Evolutionary conservation across 2,329 filamentous ascomycete species (phyloP).

Genomic region (Aspergillus fischeri): DNA sequence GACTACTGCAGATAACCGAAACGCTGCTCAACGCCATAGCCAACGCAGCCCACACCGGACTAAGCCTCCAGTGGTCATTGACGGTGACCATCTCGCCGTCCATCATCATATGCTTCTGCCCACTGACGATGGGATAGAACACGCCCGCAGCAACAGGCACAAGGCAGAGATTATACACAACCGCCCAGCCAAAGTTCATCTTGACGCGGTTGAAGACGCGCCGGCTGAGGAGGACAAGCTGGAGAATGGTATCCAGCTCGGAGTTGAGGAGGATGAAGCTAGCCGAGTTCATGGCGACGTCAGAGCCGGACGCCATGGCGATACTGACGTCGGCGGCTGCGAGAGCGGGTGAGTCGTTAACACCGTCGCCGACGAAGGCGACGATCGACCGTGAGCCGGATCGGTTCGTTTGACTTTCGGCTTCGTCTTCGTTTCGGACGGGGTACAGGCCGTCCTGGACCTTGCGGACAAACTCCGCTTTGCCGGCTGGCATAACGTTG

Average conservation of each 20-base stretch:
- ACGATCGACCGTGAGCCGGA: conserved; percentile 51
- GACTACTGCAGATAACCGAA: conserved; percentile 78
- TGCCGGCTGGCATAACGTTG: conserved; percentile 79
- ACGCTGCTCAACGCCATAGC: conserved; percentile 93
- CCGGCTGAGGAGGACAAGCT: conserved; percentile 66
- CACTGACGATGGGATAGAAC: conserved; percentile 58
- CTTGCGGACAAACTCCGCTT: conserved; percentile 47
- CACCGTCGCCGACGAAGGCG: conserved; percentile 82
- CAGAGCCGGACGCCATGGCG: conserved; percentile 73
- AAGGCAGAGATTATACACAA: conserved; percentile 74
- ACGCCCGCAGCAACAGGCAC: conserved; percentile 78
- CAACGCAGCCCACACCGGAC: conserved; percentile 71
- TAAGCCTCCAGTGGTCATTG: conserved; percentile 42
- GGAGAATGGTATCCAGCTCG: conserved; percentile 65
- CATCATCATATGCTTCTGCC: conserved; percentile 30
- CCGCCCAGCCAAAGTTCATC: conserved; percentile 82
- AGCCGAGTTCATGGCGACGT: conserved; percentile 76
- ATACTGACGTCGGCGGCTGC: conserved; percentile 79
- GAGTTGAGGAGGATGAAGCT: conserved; percentile 76
- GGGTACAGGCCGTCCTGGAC: conserved; percentile 27
- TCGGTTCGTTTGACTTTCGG: conserved; percentile 8
- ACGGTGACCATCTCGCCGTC: conserved; percentile 31
- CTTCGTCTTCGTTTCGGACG: background rate
- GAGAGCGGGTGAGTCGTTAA: conserved; percentile 80
- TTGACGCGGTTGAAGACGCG: conserved; percentile 73